These are phyloP conservation scores for Huiozyma sinensis DNA, from an alignment of 805 yeast species.

Conservation along the genomic window DNA sequence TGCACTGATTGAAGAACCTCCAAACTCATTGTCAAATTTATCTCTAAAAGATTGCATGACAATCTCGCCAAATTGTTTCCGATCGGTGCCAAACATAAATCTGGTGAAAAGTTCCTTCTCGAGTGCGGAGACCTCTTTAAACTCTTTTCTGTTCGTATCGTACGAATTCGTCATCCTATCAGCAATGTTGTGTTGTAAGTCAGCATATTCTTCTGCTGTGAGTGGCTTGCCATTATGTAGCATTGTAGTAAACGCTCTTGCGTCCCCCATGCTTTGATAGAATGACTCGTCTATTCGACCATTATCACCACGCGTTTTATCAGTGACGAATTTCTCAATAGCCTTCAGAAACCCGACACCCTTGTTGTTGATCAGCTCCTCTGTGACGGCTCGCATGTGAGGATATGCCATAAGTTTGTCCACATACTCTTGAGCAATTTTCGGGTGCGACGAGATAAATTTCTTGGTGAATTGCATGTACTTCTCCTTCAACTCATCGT, in stretches of 20 bases:
- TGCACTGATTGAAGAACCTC: slow-evolving; percentile 15
- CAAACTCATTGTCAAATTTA: slow-evolving; percentile 16
- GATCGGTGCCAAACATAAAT: slow-evolving; percentile 24
- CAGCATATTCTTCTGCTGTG: slow-evolving; percentile 23
- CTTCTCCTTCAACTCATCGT: slow-evolving; percentile 14
- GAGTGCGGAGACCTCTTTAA: slow-evolving; percentile 19
- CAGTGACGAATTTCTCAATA: slow-evolving; percentile 64
- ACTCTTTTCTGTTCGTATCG: slow-evolving; percentile 19
- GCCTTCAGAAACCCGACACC: slow-evolving; percentile 71
- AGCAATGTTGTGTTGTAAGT: slow-evolving; percentile 24
- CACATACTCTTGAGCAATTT: slow-evolving; percentile 26
- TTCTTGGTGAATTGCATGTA: slow-evolving; percentile 24
- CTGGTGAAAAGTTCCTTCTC: slow-evolving; percentile 24
- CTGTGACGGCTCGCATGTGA: slow-evolving; percentile 56
- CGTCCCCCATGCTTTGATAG: slow-evolving; percentile 12
- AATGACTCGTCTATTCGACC: slow-evolving; percentile 4
- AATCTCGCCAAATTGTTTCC: slow-evolving; percentile 19
- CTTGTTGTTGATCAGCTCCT: slow-evolving; percentile 57
- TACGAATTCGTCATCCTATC: slow-evolving; percentile 24
- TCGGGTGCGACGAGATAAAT: slow-evolving; percentile 26
- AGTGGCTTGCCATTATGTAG: slow-evolving; percentile 23
- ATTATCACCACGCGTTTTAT: slow-evolving; percentile 16
- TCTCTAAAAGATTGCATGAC: slow-evolving; percentile 22
- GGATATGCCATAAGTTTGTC: slow-evolving; percentile 26
- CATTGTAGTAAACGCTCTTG: slow-evolving; percentile 21